phyloP scores from a whole-genome alignment of 768 basidiomycete species.

The Hortiboletus flavorubellus region DNA sequence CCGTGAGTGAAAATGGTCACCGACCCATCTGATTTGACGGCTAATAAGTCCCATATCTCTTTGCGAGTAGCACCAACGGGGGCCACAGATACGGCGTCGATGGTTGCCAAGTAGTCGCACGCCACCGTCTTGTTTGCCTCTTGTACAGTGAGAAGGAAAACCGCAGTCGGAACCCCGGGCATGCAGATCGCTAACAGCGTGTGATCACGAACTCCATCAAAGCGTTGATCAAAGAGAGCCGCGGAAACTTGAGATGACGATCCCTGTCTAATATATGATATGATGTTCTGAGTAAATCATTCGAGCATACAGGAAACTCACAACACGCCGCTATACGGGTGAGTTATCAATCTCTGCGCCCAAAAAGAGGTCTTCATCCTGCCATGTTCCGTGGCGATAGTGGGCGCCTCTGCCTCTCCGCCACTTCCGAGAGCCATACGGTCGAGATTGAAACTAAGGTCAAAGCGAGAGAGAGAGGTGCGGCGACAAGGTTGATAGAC shows the following conservation, averaged over 20 bases:
- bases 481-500: slow-evolving; percentile 45
- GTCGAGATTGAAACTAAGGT: slow-evolving; percentile 60
- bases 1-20: slow-evolving; percentile 66
- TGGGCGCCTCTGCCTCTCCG: slow-evolving; percentile 40
- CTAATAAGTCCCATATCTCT: slow-evolving; percentile 64
- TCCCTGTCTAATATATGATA: slow-evolving; percentile 14
- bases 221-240: slow-evolving; percentile 63
- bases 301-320: slow-evolving; percentile 34
- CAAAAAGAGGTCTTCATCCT: slow-evolving; percentile 72
- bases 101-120: slow-evolving; percentile 36
- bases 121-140: slow-evolving; percentile 40
- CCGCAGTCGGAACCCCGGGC: slow-evolving; percentile 41
- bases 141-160: slow-evolving; percentile 48
- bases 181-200: slow-evolving; percentile 56
- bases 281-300: not conserved
- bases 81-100: slow-evolving; percentile 49
- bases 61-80: slow-evolving; percentile 62
- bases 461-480: slow-evolving; percentile 50
- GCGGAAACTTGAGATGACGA: slow-evolving; percentile 40
- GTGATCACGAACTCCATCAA: slow-evolving; percentile 50
- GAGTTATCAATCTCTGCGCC: slow-evolving; percentile 58
- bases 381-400: slow-evolving; percentile 50
- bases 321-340: slow-evolving; percentile 48
- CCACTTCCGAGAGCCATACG: slow-evolving; percentile 60
- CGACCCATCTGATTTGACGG: slow-evolving; percentile 53